A percentile compares a stretch with the other conserved stretches of the same genome.
Evolutionary conservation across 2,329 filamentous ascomycete genomes (phyloP).

Genomic region (Nothopassalora personata): DNA sequence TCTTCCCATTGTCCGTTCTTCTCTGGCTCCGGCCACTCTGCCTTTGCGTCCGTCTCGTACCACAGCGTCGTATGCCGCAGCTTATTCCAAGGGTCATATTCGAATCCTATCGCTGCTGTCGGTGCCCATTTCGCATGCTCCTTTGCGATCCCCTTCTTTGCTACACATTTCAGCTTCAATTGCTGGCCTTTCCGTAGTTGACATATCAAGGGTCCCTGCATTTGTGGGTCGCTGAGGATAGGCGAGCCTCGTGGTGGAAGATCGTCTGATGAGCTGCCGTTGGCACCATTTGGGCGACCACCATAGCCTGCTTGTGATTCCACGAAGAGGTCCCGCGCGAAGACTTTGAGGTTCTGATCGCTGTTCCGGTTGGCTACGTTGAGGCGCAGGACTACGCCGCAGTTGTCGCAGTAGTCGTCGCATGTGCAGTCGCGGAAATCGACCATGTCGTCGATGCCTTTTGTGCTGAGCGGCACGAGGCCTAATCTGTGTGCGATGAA

Average conservation of each 20-base stretch:
- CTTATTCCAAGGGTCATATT: slow-evolving; percentile 98
- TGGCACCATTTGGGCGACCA: slow-evolving; percentile 56
- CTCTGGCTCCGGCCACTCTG: slow-evolving; percentile 31
- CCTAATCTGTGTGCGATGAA: slow-evolving; percentile 91
- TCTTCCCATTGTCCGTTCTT: slow-evolving; percentile 73
- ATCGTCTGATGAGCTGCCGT: slow-evolving; percentile 63
- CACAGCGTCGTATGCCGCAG: slow-evolving; percentile 86
- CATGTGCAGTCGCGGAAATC: slow-evolving; percentile 96
- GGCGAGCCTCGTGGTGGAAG: slow-evolving; percentile 59
- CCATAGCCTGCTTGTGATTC: slow-evolving; percentile 41
- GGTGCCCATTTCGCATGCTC: slow-evolving; percentile 98
- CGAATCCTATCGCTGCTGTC: slow-evolving; percentile 85
- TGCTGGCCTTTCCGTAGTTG: slow-evolving; percentile 89
- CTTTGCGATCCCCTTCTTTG: slow-evolving; percentile 98
- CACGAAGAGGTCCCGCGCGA: slow-evolving; percentile 80
- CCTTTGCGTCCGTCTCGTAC: slow-evolving; percentile 68
- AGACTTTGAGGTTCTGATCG: slow-evolving; percentile 88
- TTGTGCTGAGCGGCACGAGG: slow-evolving; percentile 79
- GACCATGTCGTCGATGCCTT: slow-evolving; percentile 72
- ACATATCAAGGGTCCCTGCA: slow-evolving; percentile 76
- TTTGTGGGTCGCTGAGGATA: slow-evolving; percentile 76
- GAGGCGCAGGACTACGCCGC: slow-evolving; percentile 77
- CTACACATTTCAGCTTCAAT: slow-evolving; percentile 82
- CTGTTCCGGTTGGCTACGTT: slow-evolving; percentile 66
- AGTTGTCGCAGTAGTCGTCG: slow-evolving; percentile 89